Evolutionary conservation across 169 alveolate genomes (phyloP).

Genomic region (Cystoisospora suis): DNA sequence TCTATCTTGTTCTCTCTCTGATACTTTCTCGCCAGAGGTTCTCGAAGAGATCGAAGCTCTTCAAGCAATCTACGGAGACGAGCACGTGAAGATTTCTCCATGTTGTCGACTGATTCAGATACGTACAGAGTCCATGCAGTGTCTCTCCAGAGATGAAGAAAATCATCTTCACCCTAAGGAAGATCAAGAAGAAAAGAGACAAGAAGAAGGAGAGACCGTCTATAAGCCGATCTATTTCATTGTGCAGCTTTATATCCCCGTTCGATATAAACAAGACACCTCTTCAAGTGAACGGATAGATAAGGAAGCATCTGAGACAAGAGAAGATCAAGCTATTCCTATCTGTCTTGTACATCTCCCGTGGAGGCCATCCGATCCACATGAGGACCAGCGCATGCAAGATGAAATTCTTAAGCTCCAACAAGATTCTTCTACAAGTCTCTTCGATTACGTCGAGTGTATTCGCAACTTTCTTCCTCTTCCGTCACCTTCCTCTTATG

Average conservation of each 20-base stretch:
- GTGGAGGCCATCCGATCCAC: background rate
- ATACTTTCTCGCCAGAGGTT: background rate
- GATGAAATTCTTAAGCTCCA: background rate
- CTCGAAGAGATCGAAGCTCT: slow-evolving; percentile 36
- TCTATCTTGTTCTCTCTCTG: background rate
- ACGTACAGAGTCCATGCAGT: background rate
- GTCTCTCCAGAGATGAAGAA: background rate
- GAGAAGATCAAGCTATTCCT: too few species aligned
- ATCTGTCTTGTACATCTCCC: background rate
- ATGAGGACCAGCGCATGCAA: slow-evolving; percentile 15
- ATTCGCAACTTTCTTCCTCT: slow-evolving; percentile 1
- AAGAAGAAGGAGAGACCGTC: background rate
- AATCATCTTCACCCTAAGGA: background rate
- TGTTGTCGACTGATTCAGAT: slow-evolving; percentile 2
- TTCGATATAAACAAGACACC: background rate
- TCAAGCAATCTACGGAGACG: slow-evolving; percentile 38
- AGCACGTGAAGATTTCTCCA: background rate
- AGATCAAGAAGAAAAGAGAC: too few species aligned
- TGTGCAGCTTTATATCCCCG: background rate
- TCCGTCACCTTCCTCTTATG: too few species aligned
- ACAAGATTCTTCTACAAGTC: background rate
- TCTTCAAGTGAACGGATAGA: too few species aligned
- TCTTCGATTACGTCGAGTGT: slow-evolving; percentile 6
- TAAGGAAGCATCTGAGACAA: too few species aligned
- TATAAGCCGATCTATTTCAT: background rate